phyloP scores from a whole-genome alignment of 1,284 basidiomycete species.

The Puccinia polysora region DNA sequence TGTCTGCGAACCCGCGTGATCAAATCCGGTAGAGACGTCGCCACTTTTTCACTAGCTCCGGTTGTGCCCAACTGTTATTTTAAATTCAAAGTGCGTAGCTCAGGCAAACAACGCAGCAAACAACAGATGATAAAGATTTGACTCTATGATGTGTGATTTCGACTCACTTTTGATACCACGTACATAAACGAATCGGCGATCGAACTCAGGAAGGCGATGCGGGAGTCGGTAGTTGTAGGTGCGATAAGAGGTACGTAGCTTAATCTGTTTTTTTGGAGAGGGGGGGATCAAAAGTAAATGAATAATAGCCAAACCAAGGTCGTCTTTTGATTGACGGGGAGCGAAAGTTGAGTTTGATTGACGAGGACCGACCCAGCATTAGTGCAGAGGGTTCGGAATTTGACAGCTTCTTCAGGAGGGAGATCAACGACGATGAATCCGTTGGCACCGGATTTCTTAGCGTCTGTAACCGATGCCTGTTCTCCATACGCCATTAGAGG shows the following conservation, averaged over 20 bases:
- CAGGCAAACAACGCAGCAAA: not conserved
- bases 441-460: constrained; percentile 81
- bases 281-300: constrained; percentile 57
- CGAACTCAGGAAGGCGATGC: constrained; percentile 82
- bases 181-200: constrained; percentile 98
- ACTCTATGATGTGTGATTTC: not conserved
- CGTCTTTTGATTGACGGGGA: constrained; percentile 50
- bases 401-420: constrained; percentile 89
- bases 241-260: constrained; percentile 97
- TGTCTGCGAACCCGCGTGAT: constrained; percentile 13
- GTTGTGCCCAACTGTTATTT: constrained; percentile 27
- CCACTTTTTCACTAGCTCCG: constrained; percentile 15
- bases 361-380: constrained; percentile 63
- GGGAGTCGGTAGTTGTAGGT: constrained; percentile 78
- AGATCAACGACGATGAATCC: constrained; percentile 97
- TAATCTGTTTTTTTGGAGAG: constrained; percentile 60
- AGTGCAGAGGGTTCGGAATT: constrained; percentile 81
- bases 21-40: constrained; percentile 19
- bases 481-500: constrained; percentile 92
- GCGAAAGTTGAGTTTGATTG: not conserved
- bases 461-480: constrained; percentile 83
- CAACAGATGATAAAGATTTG: not conserved
- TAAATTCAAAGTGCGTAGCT: not conserved
- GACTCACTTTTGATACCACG: constrained; percentile 69
- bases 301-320: constrained; percentile 73